Evolutionary conservation across 495 filamentous ascomycete species (phyloP).

Genomic region (Penicillium cosmopolitanum): DNA sequence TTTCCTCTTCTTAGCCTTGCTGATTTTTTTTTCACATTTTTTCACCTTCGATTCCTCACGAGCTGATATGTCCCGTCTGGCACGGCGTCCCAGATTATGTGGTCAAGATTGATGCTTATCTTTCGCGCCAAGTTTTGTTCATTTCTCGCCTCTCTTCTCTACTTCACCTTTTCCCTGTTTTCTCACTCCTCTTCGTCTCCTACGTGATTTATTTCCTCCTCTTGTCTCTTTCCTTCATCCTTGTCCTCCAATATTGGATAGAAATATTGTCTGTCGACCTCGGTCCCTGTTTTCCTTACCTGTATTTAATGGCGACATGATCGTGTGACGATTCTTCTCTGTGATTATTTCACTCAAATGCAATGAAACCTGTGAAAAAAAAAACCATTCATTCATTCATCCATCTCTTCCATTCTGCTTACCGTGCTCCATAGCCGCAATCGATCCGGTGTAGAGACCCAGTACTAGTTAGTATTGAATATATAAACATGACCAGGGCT

Average conservation of each 20-base stretch:
- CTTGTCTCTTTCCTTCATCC: conserved; percentile 9
- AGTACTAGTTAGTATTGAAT: too few species aligned
- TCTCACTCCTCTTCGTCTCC: conserved; percentile 13
- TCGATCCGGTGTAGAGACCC: too few species aligned
- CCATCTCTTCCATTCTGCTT: background rate
- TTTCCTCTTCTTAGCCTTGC: conserved; percentile 16
- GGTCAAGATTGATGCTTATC: conserved; percentile 23
- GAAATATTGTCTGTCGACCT: conserved; percentile 18
- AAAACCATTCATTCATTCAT: background rate
- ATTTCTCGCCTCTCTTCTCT: conserved; percentile 15
- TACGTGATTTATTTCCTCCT: conserved; percentile 15
- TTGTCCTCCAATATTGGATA: conserved; percentile 17
- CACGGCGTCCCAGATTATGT: conserved; percentile 28
- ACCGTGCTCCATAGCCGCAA: too few species aligned
- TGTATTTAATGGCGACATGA: conserved; percentile 35
- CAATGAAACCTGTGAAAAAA: conserved; percentile 6
- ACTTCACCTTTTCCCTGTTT: conserved; percentile 15
- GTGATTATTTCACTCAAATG: conserved; percentile 18
- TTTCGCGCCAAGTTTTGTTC: conserved; percentile 14
- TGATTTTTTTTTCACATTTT: conserved; percentile 17
- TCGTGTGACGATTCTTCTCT: conserved; percentile 31
- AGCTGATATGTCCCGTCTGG: conserved; percentile 29
- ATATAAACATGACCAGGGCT: too few species aligned
- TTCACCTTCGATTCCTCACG: conserved; percentile 22
- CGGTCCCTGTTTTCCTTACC: conserved; percentile 20